Percentiles rank a stretch among this genome's conserved stretches.
phyloP scores from a whole-genome alignment of 164 flowering plant genomes.

The Vitis amurensis region DNA sequence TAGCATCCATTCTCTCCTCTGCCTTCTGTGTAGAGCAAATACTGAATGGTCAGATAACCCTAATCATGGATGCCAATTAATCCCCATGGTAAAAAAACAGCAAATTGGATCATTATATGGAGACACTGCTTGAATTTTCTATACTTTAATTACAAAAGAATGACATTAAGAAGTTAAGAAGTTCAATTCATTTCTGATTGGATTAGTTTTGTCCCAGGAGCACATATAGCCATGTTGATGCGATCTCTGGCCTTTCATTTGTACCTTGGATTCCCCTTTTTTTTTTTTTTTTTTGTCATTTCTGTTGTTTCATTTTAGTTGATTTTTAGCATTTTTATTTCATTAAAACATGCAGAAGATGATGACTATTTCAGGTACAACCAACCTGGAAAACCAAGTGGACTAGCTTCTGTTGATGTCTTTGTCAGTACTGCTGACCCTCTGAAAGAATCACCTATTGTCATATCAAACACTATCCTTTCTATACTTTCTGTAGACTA shows the following conservation, averaged over 20 bases:
- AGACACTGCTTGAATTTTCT: background rate
- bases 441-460: slow-evolving; percentile 37
- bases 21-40: slow-evolving; percentile 16
- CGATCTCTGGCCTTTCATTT: background rate
- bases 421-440: slow-evolving; percentile 44
- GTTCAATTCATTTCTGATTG: background rate
- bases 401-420: slow-evolving; percentile 35
- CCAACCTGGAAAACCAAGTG: slow-evolving; percentile 33
- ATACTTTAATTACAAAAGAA: too few species aligned
- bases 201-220: background rate
- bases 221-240: background rate
- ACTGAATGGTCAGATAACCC: background rate
- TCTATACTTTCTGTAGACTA: slow-evolving; percentile 42
- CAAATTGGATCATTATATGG: background rate
- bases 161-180: background rate
- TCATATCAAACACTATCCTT: slow-evolving; percentile 36
- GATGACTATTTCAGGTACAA: slow-evolving; percentile 22
- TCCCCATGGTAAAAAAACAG: background rate
- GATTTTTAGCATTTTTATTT: slow-evolving; percentile 14
- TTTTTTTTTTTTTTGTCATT: background rate
- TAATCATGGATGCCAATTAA: background rate
- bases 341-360: background rate
- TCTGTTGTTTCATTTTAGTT: background rate
- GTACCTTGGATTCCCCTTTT: background rate
- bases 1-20: slow-evolving; percentile 5